Base-by-base conservation (phyloP, 164 flowering plant genomes). In the Macadamia tetraphylla region DNA sequence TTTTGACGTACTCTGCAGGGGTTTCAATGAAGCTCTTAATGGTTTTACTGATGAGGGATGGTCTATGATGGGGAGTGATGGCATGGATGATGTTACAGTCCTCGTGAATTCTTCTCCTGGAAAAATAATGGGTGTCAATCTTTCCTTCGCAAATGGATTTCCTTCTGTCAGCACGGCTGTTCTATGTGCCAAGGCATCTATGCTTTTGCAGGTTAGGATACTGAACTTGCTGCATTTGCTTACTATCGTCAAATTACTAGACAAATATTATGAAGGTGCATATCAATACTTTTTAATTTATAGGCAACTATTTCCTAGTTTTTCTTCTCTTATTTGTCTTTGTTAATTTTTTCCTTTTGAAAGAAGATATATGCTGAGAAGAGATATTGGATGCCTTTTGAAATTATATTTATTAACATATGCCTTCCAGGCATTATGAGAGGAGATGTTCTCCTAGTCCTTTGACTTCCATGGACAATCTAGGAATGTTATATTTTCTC, bases 141-240 rank as follows among this genome's bases (percentile, higher is more conserved):
- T 68, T 44, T 62, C 72, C 58, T 86, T 81, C 73, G 77, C 75
- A 56, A 77, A 67, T 67, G 87, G 88, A 58, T 81, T 81, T 75
- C 82, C 87, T 42, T 71, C 84, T 6, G 68, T 83, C 77, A 81
- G 71, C 76, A 83, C 65, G 64, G 81, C 81, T 0, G 84, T 88
- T 42, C 77, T 88, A 13, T 88, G 94, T 79, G 94, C 88, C 68
- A 86, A 83, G 76, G 94, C 94, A 6, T 88, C 94, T 69, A 88
- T 88, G 94, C 81, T 88, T 18, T 76, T 88, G 69, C 87, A 88
- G 75, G 94, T 85, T 70, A 60, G 67, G 23, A 44, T 58, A 58
- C 40, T n/a, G 14, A 23, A 35, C 3, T 8, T 57, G 42, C n/a
- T 43, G 53, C 11, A 57, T 67, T 58, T 58, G 23, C 9, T 1